Evolutionary conservation across 805 yeast species (phyloP), one percentile per base, ranked within the genome.

Genomic region (Ogataea populi-albae): DNA sequence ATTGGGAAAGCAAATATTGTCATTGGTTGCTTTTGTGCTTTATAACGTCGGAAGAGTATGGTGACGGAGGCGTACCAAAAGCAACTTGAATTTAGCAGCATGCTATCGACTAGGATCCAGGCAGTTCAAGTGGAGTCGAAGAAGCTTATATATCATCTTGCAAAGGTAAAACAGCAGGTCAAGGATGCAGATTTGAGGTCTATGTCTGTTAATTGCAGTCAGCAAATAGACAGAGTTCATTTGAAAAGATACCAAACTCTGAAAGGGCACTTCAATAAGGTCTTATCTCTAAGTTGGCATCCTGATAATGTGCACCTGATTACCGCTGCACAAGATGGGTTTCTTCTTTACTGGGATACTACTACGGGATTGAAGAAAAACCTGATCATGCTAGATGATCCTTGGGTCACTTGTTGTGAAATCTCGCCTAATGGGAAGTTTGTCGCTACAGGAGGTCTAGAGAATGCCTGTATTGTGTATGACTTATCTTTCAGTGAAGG

Each of bases 241-340:
- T 39, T 55, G 15, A 47, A 40, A 21, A 44, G 42, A 23, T 56
- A 55, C 37, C 49, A 46, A n/a, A 55, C 72, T 1, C 57, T 77
- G 26, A 63, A 56, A 35, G 87, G 87, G 2, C 96, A 89, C 55
- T 75, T 74, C 46, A 82, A 79, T 53, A 87, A 88, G 53, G 73
- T 88, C 15, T 71, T 80, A 6, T 76, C 78, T 39, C 64, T 84
- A 38, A 66, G 76, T 34, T 85, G 96, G 94, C 71, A 78, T 35
- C 55, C 66, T 1, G 82, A 84, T 52, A 80, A 81, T n/a, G 58
- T 62, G 29, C 70, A 69, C 29, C 52, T 88, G 2, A 58, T 87
- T 6, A 75, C 87, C 32, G 87, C 86, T 0, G 80, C 91, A 17
- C 95, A 86, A 55, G 97, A 89, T 59, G 96, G 95, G 2, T 83